Evolutionary conservation across 1,284 basidiomycete genomes (phyloP), one percentile per base, ranked within the genome.

Genomic region (Coriolopsis trogii): DNA sequence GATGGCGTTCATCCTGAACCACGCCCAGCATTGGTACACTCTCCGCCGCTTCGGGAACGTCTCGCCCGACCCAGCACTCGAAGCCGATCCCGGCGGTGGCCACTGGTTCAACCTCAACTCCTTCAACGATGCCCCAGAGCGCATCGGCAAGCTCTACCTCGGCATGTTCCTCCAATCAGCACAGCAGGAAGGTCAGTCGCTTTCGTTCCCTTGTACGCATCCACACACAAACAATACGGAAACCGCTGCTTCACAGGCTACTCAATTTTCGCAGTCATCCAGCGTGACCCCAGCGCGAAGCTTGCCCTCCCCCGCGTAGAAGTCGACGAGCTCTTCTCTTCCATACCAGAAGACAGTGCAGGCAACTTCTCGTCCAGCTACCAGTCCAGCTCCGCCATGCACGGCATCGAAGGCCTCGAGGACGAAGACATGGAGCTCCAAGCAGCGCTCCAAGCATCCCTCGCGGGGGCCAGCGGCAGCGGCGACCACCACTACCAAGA

Each of bases 51-150:
- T 95, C 64, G 92, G 89, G 39, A 65, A 70, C 58, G 72, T 77
- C 44, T 59, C 73, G 1, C 56, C 77, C 4, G 65, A 74, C 46
- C 63, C 71, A 21, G 38, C 58, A 21, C 48, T 48, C 16, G 70
- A 73, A 20, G 59, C 59, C 15, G 79, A 84, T 64, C 73, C 69
- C 39, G 85, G 75, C 13, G 70, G 76, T 31, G 81, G 83, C 2
- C 85, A 87, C 64, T 97, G 93, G 92, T 97, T 93, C 74, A 95
- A 96, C 69, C 78, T 98, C 21, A 93, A 97, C 67, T 95, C 92
- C 8, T 89, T 82, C 64, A 75, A 87, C 15, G 58, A 75, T 20
- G 64, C 72, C 10, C 93, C 95, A 5, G 84, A 92, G 68, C 93
- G 92, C 89, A 81, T 98, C 38, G 81, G 89, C 21, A 87, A 84